Evolutionary conservation across 345 rosid genomes (phyloP), one percentile per base, ranked within the genome.

Genomic region (Hypericum perforatum): DNA sequence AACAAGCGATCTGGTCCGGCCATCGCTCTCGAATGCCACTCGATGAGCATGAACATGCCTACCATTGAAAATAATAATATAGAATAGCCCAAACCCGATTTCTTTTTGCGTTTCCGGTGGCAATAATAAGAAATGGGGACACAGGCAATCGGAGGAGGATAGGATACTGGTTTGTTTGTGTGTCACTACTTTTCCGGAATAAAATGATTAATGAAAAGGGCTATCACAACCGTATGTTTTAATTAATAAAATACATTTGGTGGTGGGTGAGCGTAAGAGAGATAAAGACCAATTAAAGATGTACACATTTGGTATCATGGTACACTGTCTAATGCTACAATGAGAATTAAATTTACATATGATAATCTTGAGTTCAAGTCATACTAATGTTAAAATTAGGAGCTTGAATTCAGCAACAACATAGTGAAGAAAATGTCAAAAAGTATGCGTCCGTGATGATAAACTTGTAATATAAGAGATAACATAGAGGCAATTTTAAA

Each of bases 101-200:
- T 22, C 32, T 22, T 22, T 22, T 22, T 22, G 32, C 32, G 4
- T 22, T 22, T 22, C 32, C 32, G 32, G 32, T 22, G 32, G 32
- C 32, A 22, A 22, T 22, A 22, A 22, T 22, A 22, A 22, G 32
- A 22, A 53, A 62, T 39, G 66, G 54, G 52, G 61, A 69, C 56
- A 65, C 42, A 9, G 57, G 37, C 29, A 56, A 49, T 42, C 5
- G 62, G 53, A 45, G 72, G 65, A 22, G 32, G 32, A 22, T 22
- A 4, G 32, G 32, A 22, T 1, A 22, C 32, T 22, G 4, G 32
- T 22, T 22, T 22, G 32, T 53, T 69, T 63, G 72, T 74, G 73
- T 71, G 72, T 71, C 72, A 16, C 70, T 60, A 57, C 79, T 64
- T 86, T 78, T 69, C 53, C 63, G 66, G 76, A 70, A 69, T 67